Evolutionary conservation across 1,284 basidiomycete species (phyloP).

Genomic region (Rugiboletus extremiorientalis): DNA sequence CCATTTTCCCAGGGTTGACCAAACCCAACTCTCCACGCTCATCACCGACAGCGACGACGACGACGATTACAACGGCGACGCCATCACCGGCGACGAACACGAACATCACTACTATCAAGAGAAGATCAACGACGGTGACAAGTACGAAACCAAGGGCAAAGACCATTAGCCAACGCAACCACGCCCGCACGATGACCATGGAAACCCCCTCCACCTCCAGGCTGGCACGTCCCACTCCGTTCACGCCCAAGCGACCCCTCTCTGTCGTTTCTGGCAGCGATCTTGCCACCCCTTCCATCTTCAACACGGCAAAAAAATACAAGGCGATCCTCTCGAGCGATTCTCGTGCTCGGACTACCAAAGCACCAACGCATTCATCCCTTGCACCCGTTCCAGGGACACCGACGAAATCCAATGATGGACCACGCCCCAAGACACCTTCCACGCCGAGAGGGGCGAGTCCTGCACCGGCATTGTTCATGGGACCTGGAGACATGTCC

Average conservation of each 20-base stretch:
- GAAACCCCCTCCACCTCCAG: constrained; percentile 31
- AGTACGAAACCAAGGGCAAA: background rate
- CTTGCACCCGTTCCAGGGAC: constrained; percentile 52
- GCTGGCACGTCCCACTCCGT: constrained; percentile 38
- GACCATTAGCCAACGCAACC: background rate
- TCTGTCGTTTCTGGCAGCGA: constrained; percentile 34
- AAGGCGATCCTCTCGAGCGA: constrained; percentile 64
- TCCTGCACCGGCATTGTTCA: constrained; percentile 48
- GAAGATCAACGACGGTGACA: background rate
- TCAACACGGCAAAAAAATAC: constrained; percentile 62
- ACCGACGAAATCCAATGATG: constrained; percentile 44
- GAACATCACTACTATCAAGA: background rate
- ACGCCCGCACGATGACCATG: constrained; percentile 4
- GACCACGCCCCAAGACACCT: constrained; percentile 54
- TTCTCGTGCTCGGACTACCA: constrained; percentile 45
- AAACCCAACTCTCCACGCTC: constrained; percentile 9
- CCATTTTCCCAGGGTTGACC: constrained; percentile 32
- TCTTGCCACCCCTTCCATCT: constrained; percentile 40
- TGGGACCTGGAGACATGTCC: constrained; percentile 52
- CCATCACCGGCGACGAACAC: background rate
- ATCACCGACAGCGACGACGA: constrained; percentile 4
- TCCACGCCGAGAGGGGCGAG: constrained; percentile 46
- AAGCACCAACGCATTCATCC: constrained; percentile 37
- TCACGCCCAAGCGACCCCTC: constrained; percentile 55
- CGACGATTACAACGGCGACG: background rate